These are phyloP conservation scores for Xylaria polymorpha DNA, from an alignment of 2,329 filamentous ascomycete species.

Conservation along the genomic window DNA sequence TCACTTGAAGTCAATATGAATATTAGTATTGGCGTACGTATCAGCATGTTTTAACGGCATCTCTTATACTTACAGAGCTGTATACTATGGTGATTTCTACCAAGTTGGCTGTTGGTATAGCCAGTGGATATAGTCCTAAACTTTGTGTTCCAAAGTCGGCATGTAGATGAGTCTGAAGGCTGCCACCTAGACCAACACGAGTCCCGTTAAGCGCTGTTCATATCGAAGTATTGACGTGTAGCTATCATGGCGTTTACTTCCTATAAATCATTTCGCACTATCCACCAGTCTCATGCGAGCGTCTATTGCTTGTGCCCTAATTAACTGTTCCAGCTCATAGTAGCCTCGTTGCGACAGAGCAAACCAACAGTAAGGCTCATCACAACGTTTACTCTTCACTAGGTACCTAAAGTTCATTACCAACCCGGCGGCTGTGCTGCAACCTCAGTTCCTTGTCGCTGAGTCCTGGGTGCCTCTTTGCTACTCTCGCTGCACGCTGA, in stretches of 20 bases:
- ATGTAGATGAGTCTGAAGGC: background rate
- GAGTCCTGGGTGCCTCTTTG: no score
- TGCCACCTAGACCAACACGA: background rate
- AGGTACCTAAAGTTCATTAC: no score
- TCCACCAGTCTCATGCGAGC: background rate
- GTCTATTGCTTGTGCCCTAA: background rate
- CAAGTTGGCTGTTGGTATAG: background rate
- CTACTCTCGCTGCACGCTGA: no score
- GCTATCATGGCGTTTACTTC: background rate
- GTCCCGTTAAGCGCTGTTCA: conserved; percentile 2
- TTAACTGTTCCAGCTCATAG: background rate
- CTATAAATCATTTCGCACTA: background rate
- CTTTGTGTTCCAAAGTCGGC: background rate
- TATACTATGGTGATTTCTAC: background rate
- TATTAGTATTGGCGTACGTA: background rate
- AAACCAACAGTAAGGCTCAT: no score
- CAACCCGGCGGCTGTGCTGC: no score
- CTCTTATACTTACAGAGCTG: background rate
- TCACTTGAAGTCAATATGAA: background rate
- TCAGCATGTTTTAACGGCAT: no score
- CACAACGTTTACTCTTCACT: background rate
- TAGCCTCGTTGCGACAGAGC: background rate
- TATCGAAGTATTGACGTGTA: background rate
- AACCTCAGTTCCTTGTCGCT: no score
- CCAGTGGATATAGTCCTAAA: background rate